Conservation (phyloP, 2,329 filamentous ascomycete species). For the Pseudogymnoascus sp. region DNA sequence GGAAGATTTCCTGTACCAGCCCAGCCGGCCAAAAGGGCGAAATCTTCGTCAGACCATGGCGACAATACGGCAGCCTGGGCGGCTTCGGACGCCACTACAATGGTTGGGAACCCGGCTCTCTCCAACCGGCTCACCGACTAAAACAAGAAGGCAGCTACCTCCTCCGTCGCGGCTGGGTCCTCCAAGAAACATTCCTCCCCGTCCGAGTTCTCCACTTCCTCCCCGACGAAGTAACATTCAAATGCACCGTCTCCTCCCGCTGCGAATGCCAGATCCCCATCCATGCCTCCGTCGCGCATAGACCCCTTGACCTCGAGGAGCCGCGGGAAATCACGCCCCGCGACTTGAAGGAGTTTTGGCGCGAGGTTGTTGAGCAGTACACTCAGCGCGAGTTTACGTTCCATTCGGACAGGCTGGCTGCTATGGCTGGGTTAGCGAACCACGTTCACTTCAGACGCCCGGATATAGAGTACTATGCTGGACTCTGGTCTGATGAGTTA, state of each 20-base stretch:
- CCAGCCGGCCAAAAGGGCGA: not conserved
- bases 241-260: slow-evolving; percentile 13
- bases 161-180: not conserved
- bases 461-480: slow-evolving; percentile 17
- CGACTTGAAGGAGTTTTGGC: slow-evolving; percentile 13
- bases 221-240: slow-evolving; percentile 12
- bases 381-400: slow-evolving; percentile 16
- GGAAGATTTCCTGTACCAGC: not conserved
- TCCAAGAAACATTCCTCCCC: slow-evolving; percentile 8
- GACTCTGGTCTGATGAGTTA: slow-evolving; percentile 15
- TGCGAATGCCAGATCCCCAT: slow-evolving; percentile 12
- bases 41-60: not conserved
- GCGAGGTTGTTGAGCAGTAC: slow-evolving; percentile 17
- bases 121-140: not conserved
- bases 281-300: not conserved
- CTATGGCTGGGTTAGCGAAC: slow-evolving; percentile 15
- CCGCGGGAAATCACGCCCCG: not conserved
- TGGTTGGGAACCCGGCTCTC: not conserved
- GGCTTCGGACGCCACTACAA: not conserved
- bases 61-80: not conserved
- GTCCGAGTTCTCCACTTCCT: not conserved
- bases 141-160: not conserved
- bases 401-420: slow-evolving; percentile 16
- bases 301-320: not conserved
- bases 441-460: not conserved